Evolutionary conservation across 2,329 filamentous ascomycete genomes (phyloP).

Genomic region (Claviceps fusiformis): DNA sequence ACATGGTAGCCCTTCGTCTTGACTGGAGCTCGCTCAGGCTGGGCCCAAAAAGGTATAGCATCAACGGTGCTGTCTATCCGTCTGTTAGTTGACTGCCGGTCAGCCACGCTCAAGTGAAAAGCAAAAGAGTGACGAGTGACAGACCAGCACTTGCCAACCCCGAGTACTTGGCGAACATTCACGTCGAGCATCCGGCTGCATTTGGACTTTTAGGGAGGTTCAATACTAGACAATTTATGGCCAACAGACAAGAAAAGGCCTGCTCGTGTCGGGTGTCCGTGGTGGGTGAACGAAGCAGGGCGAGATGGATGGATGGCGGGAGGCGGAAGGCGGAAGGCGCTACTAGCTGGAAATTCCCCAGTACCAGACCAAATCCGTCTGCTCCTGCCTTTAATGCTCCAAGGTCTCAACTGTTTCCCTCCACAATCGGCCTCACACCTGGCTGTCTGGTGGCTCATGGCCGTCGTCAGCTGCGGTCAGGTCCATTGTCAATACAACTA

Average conservation of each 20-base stretch:
- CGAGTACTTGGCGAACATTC: slow-evolving; percentile 13
- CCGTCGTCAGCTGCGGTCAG: not conserved
- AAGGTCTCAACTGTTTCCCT: not conserved
- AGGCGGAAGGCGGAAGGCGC: not conserved
- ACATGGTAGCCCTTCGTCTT: no score
- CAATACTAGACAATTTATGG: no score
- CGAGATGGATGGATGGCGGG: no score
- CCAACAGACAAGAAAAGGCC: no score
- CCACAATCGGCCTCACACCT: not conserved
- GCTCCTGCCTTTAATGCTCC: not conserved
- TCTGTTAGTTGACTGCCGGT: no score
- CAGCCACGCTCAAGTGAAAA: not conserved
- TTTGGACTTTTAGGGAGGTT: no score
- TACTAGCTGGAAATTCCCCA: not conserved
- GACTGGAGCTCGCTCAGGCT: no score
- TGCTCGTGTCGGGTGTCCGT: no score
- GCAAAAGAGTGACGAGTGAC: not conserved
- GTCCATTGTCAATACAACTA: not conserved
- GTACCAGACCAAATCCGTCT: not conserved
- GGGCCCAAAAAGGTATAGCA: no score
- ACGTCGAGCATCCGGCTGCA: slow-evolving; percentile 13
- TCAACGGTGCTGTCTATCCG: no score
- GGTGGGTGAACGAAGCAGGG: no score
- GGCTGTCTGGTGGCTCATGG: not conserved
- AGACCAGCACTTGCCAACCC: not conserved